Evolutionary conservation across 2,329 filamentous ascomycete genomes (phyloP).

Genomic region (Fusarium gaditjirri): DNA sequence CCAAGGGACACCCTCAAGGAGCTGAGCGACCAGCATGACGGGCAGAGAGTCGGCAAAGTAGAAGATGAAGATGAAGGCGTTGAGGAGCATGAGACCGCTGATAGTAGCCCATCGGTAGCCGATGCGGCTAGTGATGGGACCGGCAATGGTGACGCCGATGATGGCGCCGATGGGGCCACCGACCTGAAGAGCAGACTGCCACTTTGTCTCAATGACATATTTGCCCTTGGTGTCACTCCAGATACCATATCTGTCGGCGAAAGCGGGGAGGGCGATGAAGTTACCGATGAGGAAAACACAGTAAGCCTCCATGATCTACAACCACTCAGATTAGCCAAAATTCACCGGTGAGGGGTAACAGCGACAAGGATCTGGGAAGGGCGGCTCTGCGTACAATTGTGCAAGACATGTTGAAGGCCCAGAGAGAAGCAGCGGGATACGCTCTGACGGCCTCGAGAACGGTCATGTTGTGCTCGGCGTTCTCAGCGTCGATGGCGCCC

Average conservation of each 20-base stretch:
- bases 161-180: slow-evolving; percentile 51
- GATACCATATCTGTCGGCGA: slow-evolving; percentile 53
- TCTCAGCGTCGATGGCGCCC: slow-evolving; percentile 50
- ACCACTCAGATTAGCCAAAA: neutral
- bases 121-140: slow-evolving; percentile 51
- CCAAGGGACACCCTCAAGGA: slow-evolving; percentile 70
- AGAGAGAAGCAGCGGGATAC: slow-evolving; percentile 58
- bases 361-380: neutral
- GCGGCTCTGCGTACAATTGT: slow-evolving; percentile 55
- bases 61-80: slow-evolving; percentile 58
- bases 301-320: slow-evolving; percentile 61
- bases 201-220: slow-evolving; percentile 52
- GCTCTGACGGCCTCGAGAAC: slow-evolving; percentile 51
- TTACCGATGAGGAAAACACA: slow-evolving; percentile 60
- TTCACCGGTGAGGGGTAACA: neutral
- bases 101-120: slow-evolving; percentile 54
- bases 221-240: slow-evolving; percentile 28
- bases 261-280: slow-evolving; percentile 56
- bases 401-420: slow-evolving; percentile 61
- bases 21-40: slow-evolving; percentile 61
- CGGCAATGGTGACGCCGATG: slow-evolving; percentile 51
- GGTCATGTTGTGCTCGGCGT: slow-evolving; percentile 54
- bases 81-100: slow-evolving; percentile 51
- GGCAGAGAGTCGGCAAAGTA: slow-evolving; percentile 61
- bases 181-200: slow-evolving; percentile 53